Evolutionary conservation across 2,329 filamentous ascomycete genomes (phyloP).

Genomic region (Claviceps cyperi): DNA sequence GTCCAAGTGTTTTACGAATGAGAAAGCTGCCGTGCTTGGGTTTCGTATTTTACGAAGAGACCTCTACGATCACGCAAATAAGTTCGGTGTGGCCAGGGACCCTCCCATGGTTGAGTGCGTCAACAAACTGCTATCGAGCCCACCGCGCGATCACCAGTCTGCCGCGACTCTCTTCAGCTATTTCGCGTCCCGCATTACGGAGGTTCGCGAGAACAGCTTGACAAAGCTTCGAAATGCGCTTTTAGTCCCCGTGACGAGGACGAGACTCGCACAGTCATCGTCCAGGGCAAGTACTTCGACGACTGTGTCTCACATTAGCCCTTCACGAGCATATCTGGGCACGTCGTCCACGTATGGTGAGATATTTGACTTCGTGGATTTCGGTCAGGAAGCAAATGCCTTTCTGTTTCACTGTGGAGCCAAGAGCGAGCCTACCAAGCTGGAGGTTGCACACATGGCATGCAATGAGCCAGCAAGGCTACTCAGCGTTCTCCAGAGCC

Average conservation of each 20-base stretch:
- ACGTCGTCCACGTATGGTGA: conserved; percentile 56
- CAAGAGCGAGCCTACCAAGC: conserved; percentile 76
- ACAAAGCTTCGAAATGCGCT: conserved; percentile 46
- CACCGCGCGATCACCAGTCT: conserved; percentile 50
- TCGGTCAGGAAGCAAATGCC: conserved; percentile 71
- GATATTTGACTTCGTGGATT: conserved; percentile 96
- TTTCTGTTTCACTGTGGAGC: conserved; percentile 83
- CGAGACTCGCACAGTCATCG: conserved; percentile 12
- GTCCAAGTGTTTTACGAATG: conserved; percentile 69
- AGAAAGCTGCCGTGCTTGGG: conserved; percentile 59
- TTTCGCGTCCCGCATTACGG: conserved; percentile 60
- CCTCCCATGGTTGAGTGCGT: conserved; percentile 68
- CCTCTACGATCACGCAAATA: conserved; percentile 63
- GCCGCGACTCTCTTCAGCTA: conserved; percentile 70
- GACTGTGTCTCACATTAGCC: conserved; percentile 34
- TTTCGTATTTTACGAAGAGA: conserved; percentile 66
- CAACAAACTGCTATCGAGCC: conserved; percentile 53
- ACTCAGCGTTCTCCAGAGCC: conserved; percentile 61
- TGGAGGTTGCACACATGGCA: conserved; percentile 73
- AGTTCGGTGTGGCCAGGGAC: conserved; percentile 75
- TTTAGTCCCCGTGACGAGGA: conserved; percentile 54
- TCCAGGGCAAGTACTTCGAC: conserved; percentile 20
- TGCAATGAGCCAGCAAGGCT: conserved; percentile 72
- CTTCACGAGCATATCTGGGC: conserved; percentile 69
- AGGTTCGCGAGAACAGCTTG: conserved; percentile 50